phyloP scores from a whole-genome alignment of 164 flowering plant species.

The Santalum album region DNA sequence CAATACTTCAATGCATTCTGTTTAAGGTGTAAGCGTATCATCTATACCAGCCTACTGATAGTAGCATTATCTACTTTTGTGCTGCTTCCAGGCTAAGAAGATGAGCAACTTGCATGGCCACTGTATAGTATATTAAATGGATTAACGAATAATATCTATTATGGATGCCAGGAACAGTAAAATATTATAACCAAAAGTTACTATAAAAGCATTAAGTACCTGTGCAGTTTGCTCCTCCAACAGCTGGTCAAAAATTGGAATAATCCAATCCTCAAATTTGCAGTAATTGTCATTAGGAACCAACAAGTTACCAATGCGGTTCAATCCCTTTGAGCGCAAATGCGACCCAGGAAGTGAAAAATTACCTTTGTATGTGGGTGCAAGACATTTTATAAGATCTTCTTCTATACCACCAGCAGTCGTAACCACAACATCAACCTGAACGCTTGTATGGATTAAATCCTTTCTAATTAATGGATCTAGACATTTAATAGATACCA shows the following conservation, averaged over 20 bases:
- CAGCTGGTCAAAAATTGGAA: conserved; percentile 87
- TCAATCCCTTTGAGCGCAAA: conserved; percentile 83
- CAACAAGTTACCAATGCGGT: conserved; percentile 89
- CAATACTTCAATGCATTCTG: too few species aligned
- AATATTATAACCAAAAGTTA: background rate
- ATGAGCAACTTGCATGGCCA: too few species aligned
- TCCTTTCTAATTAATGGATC: too few species aligned
- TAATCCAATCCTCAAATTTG: conserved; percentile 97
- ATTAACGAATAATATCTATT: too few species aligned
- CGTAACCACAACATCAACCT: conserved; percentile 96
- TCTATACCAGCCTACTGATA: too few species aligned
- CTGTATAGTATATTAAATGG: too few species aligned
- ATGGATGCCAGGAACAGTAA: too few species aligned
- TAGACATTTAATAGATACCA: too few species aligned
- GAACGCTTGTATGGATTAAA: conserved; percentile 7
- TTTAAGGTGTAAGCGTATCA: too few species aligned
- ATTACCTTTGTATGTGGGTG: conserved; percentile 84
- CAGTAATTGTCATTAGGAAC: conserved; percentile 98
- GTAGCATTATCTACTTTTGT: too few species aligned
- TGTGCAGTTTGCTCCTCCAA: conserved; percentile 64
- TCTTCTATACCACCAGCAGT: conserved; percentile 98
- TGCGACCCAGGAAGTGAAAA: conserved; percentile 74
- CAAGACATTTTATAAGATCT: conserved; percentile 93
- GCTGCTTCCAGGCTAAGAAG: too few species aligned
- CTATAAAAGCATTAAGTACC: conserved; percentile 42